phyloP scores from a whole-genome alignment of 176 grass and related monocot species.

The Carex myosuroides region DNA sequence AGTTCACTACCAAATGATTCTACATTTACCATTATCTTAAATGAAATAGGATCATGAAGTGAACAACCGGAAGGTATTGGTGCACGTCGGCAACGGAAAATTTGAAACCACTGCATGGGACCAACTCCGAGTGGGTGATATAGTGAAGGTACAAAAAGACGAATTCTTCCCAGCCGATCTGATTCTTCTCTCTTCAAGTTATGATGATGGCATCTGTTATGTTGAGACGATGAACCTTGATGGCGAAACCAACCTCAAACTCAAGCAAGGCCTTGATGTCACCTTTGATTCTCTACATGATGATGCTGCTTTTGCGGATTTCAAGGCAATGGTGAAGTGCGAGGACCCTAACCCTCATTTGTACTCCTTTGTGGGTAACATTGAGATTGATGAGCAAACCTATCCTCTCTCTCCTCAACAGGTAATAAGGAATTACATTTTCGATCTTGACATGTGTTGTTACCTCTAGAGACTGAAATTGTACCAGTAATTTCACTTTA shows the following conservation, averaged over 20 bases:
- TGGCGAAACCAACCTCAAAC: slow-evolving; percentile 98
- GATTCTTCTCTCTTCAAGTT: slow-evolving; percentile 92
- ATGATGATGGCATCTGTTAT: slow-evolving; percentile 90
- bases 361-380: slow-evolving; percentile 88
- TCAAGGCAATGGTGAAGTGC: slow-evolving; percentile 64
- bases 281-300: slow-evolving; percentile 53
- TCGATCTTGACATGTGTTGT: background rate
- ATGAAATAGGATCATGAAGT: slow-evolving; percentile 68
- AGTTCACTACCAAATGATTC: background rate
- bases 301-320: slow-evolving; percentile 37
- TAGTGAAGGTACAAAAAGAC: slow-evolving; percentile 97
- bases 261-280: slow-evolving; percentile 79
- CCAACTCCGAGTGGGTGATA: slow-evolving; percentile 75
- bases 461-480: slow-evolving; percentile 1
- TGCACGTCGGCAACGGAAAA: slow-evolving; percentile 46
- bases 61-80: slow-evolving; percentile 76
- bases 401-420: slow-evolving; percentile 73
- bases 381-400: slow-evolving; percentile 46
- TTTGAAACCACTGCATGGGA: slow-evolving; percentile 75
- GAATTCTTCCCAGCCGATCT: slow-evolving; percentile 93
- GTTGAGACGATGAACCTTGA: slow-evolving; percentile 99
- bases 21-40: background rate
- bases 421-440: slow-evolving; percentile 3
- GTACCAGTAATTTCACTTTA: slow-evolving; percentile 9
- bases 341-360: slow-evolving; percentile 95